Percentiles rank a stretch among this genome's conserved stretches.
Evolutionary conservation across 495 filamentous ascomycete species (phyloP).

Genomic region (Xylaria scruposa): DNA sequence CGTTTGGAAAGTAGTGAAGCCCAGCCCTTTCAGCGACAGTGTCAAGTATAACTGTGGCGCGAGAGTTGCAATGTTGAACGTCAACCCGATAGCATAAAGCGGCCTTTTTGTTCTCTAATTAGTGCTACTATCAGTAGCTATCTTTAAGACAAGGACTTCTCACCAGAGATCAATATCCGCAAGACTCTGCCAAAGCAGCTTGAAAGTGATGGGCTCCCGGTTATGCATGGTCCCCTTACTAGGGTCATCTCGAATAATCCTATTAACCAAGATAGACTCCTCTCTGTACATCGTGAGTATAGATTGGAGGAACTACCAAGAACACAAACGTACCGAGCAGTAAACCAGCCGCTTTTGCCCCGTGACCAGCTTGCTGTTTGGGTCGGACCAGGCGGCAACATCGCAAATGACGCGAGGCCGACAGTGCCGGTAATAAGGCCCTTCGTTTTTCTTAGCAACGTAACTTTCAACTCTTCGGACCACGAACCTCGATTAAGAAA

Average conservation of each 20-base stretch:
- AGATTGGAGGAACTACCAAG: not conserved
- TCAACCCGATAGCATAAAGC: slow-evolving; percentile 70
- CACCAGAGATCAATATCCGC: slow-evolving; percentile 77
- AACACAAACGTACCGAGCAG: slow-evolving; percentile 49
- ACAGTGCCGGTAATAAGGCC: slow-evolving; percentile 65
- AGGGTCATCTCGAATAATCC: slow-evolving; percentile 74
- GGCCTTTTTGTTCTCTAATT: slow-evolving; percentile 47
- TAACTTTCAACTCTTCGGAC: not conserved
- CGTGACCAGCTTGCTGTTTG: slow-evolving; percentile 67
- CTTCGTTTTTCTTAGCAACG: slow-evolving; percentile 27
- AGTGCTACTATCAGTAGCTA: not conserved
- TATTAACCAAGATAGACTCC: slow-evolving; percentile 74
- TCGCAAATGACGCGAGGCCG: slow-evolving; percentile 67
- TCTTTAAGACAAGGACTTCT: not conserved
- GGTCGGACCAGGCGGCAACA: slow-evolving; percentile 75
- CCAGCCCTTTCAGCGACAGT: slow-evolving; percentile 65
- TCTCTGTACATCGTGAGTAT: slow-evolving; percentile 49
- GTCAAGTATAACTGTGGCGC: slow-evolving; percentile 69
- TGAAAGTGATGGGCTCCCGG: slow-evolving; percentile 67
- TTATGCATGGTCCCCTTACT: slow-evolving; percentile 68
- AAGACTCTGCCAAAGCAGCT: slow-evolving; percentile 65
- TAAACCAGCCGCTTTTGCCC: slow-evolving; percentile 78
- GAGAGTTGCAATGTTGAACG: slow-evolving; percentile 65
- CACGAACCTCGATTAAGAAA: slow-evolving; percentile 59
- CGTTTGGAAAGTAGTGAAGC: slow-evolving; percentile 73